phyloP scores from a whole-genome alignment of 2,329 filamentous ascomycete genomes.

The Diplodia mutila region DNA sequence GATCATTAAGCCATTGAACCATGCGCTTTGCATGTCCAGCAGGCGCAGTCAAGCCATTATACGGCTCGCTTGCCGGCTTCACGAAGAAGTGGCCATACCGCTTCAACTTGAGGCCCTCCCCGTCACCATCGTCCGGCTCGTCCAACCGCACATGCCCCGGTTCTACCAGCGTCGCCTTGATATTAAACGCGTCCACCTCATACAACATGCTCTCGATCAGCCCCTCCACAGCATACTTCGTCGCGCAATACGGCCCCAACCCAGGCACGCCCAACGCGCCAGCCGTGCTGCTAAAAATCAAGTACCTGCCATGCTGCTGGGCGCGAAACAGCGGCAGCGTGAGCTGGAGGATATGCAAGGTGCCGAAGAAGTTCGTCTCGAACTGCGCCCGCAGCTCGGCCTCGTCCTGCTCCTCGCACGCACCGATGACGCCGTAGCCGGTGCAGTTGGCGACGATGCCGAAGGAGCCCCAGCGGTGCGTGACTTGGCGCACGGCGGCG shows the following conservation, averaged over 20 bases:
- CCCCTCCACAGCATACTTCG: constrained; percentile 95
- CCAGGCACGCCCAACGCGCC: constrained; percentile 94
- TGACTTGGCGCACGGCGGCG: constrained; percentile 69
- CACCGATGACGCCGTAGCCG: constrained; percentile 88
- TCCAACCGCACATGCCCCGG: constrained; percentile 87
- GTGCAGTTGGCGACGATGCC: constrained; percentile 60
- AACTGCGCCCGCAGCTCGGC: constrained; percentile 95
- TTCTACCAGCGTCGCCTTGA: constrained; percentile 92
- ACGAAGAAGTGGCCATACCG: constrained; percentile 92
- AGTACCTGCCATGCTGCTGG: constrained; percentile 74
- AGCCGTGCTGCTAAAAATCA: constrained; percentile 92
- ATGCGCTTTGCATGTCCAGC: constrained; percentile 88
- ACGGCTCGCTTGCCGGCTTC: constrained; percentile 78
- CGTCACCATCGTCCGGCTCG: constrained; percentile 64
- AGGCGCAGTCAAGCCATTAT: constrained; percentile 75
- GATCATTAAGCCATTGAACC: constrained; percentile 91
- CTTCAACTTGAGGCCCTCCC: constrained; percentile 55
- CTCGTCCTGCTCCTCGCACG: constrained; percentile 96
- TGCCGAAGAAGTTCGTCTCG: constrained; percentile 97
- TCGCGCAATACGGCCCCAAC: constrained; percentile 91
- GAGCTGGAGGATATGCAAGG: constrained; percentile 87
- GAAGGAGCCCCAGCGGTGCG: constrained; percentile 69
- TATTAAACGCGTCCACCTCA: constrained; percentile 87
- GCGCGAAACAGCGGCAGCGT: constrained; percentile 85
- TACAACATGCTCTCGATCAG: constrained; percentile 96